Percentiles rank a stretch among this genome's conserved stretches.
Evolutionary conservation across 129 eudicot species (phyloP).

Genomic region (Sambucus nigra): DNA sequence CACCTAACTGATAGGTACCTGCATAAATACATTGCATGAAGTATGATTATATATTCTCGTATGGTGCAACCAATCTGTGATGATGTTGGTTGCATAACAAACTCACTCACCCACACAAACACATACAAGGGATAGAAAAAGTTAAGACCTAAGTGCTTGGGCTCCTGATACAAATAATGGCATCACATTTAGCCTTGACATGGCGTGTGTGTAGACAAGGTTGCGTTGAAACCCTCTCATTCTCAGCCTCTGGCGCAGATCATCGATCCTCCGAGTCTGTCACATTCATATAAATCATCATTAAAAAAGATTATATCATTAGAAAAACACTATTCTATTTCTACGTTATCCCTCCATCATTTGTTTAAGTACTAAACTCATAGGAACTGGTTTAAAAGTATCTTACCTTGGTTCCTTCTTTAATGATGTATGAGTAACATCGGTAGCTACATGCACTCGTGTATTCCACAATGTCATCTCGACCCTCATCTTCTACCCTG

Average conservation of each 20-base stretch:
- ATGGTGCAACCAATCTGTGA: background rate
- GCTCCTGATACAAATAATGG: conserved; percentile 74
- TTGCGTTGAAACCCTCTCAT: conserved; percentile 79
- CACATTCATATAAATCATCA: conserved; percentile 4
- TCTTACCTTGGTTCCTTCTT: conserved; percentile 54
- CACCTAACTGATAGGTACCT: conserved; percentile 69
- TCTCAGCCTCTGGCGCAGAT: conserved; percentile 55
- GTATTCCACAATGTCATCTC: conserved; percentile 36
- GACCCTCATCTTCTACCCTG: conserved; percentile 30
- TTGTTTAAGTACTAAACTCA: conserved; percentile 4
- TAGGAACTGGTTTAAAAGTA: background rate
- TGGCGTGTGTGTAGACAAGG: conserved; percentile 52
- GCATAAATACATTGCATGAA: conserved; percentile 16
- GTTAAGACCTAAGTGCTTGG: conserved; percentile 58
- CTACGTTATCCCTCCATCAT: background rate
- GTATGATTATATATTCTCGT: conserved; percentile 1
- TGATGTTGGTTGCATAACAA: background rate
- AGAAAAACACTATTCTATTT: background rate
- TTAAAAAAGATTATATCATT: conserved; percentile 1
- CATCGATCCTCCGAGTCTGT: conserved; percentile 52
- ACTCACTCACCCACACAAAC: background rate
- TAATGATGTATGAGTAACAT: conserved; percentile 63
- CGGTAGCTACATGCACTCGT: conserved; percentile 37
- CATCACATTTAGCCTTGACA: conserved; percentile 50
- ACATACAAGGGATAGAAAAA: conserved; percentile 8